Conservation (phyloP, 257 asterid genomes). For the Ilex aquifolium region DNA sequence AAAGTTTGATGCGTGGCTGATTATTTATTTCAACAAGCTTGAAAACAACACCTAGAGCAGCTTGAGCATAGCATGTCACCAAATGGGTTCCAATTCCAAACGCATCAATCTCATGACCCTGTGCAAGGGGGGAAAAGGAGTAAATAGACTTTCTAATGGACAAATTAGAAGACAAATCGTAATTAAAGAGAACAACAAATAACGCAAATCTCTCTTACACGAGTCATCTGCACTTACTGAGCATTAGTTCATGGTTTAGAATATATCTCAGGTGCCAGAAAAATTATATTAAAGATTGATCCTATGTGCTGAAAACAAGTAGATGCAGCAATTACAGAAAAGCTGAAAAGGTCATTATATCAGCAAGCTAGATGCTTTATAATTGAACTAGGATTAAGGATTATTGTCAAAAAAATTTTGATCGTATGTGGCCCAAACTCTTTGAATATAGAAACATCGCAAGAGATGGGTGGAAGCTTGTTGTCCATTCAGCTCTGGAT, state of each 20-base stretch:
- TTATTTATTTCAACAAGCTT: constrained; percentile 90
- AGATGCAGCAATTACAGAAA: too few species aligned
- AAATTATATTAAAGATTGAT: neutral
- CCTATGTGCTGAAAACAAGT: neutral
- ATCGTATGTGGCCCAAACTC: too few species aligned
- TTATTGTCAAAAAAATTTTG: too few species aligned
- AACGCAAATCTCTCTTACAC: too few species aligned
- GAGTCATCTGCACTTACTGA: too few species aligned
- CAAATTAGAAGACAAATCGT: neutral
- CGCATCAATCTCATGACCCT: constrained; percentile 97
- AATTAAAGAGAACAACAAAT: neutral
- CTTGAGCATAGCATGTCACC: constrained; percentile 97
- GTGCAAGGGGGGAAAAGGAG: constrained; percentile 18
- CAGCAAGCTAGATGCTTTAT: too few species aligned
- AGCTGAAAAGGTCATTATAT: too few species aligned
- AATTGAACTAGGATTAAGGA: too few species aligned
- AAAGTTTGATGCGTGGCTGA: constrained; percentile 95
- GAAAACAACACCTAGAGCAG: constrained; percentile 95
- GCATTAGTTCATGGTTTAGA: neutral
- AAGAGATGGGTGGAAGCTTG: too few species aligned
- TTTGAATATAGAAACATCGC: too few species aligned
- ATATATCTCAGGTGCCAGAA: too few species aligned
- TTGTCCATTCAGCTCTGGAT: too few species aligned
- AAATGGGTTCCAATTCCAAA: constrained; percentile 95
- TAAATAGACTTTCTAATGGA: neutral